Conservation (phyloP, 106 monocot genomes). For the Dioscorea dumetorum region DNA sequence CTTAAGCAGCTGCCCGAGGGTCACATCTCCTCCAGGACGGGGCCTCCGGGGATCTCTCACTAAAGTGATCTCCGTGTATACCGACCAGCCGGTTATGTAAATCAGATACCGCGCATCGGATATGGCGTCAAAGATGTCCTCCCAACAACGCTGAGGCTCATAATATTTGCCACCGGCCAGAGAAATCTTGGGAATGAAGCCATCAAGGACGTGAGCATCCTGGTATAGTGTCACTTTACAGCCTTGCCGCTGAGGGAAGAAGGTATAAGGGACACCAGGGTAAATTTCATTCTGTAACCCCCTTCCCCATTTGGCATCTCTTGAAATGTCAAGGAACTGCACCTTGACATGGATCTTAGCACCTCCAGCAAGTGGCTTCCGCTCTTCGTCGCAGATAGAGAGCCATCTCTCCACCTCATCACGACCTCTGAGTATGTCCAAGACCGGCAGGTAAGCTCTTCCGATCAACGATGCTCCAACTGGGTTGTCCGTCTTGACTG, state of each 20-base stretch:
- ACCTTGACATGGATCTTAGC: conserved; percentile 21
- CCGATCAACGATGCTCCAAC: conserved; percentile 25
- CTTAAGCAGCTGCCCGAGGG: conserved; percentile 39
- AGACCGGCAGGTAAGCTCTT: conserved; percentile 25
- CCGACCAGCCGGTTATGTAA: conserved; percentile 50
- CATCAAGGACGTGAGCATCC: conserved; percentile 24
- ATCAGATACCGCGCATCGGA: conserved; percentile 17
- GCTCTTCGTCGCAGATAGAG: not conserved
- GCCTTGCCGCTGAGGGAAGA: conserved; percentile 18
- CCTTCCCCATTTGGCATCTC: conserved; percentile 10
- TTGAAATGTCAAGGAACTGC: conserved; percentile 10
- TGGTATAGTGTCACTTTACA: conserved; percentile 26
- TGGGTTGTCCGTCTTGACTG: conserved; percentile 17
- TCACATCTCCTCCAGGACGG: conserved; percentile 1
- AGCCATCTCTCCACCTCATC: conserved; percentile 9
- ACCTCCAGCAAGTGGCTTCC: conserved; percentile 6
- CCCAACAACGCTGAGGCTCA: conserved; percentile 28
- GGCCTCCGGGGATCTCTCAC: conserved; percentile 22
- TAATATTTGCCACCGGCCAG: conserved; percentile 15
- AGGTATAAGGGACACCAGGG: conserved; percentile 28
- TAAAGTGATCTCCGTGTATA: conserved; percentile 26
- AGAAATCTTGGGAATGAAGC: conserved; percentile 15
- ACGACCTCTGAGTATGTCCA: conserved; percentile 5
- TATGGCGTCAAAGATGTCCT: conserved; percentile 37
- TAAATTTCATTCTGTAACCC: conserved; percentile 3